Conservation (phyloP, 2,329 filamentous ascomycete species). For the Sporothrix pseudoabietina region DNA sequence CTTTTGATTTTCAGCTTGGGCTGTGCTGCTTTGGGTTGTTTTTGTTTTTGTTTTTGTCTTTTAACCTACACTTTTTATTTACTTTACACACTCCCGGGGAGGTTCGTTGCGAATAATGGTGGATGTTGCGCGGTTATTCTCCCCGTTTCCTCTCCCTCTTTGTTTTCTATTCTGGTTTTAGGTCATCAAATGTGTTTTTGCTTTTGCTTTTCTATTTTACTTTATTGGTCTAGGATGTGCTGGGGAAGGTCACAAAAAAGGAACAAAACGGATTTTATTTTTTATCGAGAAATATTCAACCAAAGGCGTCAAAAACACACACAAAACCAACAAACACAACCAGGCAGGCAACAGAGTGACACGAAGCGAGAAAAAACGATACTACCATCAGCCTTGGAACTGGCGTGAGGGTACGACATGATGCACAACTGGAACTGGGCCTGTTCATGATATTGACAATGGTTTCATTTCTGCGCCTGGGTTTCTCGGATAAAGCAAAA, state of each 20-base stretch:
- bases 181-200: not conserved
- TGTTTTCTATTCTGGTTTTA: not conserved
- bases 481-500: not conserved
- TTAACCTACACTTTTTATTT: not conserved
- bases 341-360: not conserved
- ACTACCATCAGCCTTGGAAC: not conserved
- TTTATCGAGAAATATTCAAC: not conserved
- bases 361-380: not conserved
- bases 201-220: not conserved
- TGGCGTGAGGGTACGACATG: not conserved
- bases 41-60: not conserved
- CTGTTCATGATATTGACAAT: not conserved
- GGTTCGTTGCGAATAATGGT: constrained; percentile 16
- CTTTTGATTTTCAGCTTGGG: not conserved
- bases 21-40: not conserved
- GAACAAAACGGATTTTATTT: not conserved
- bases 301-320: not conserved
- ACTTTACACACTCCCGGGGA: not conserved
- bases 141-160: not conserved
- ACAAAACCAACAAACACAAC: not conserved
- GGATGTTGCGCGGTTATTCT: not conserved
- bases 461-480: not conserved
- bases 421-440: not conserved
- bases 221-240: not conserved
- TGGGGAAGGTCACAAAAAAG: not conserved